Percentiles rank a stretch among this genome's conserved stretches.
Conservation (phyloP, 768 basidiomycete genomes). For the Lentinus tigrinus region DNA sequence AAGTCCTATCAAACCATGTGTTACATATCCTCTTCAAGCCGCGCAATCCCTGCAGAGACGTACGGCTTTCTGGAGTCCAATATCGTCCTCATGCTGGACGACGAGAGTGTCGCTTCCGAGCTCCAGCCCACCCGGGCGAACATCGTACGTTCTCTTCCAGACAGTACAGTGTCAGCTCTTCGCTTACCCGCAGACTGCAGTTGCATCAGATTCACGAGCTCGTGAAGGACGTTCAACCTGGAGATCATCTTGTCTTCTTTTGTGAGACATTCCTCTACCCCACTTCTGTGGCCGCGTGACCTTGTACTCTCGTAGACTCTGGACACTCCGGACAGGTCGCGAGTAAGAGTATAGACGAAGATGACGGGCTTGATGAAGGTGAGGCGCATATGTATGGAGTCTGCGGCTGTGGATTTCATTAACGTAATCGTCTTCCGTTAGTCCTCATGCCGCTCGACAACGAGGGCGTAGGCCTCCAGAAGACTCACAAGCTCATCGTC, state of each 20-base stretch:
- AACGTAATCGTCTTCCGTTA: neutral
- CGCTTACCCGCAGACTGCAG: neutral
- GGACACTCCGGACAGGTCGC: slow-evolving; percentile 22
- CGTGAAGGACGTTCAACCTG: neutral
- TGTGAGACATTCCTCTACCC: slow-evolving; percentile 5
- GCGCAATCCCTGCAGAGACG: neutral
- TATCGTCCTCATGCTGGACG: slow-evolving; percentile 19
- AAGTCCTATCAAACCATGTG: neutral
- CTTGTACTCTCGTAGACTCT: slow-evolving; percentile 10
- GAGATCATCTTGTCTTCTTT: slow-evolving; percentile 10
- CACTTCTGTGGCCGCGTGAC: neutral
- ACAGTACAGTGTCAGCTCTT: neutral
- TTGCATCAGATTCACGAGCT: neutral
- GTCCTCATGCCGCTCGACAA: slow-evolving; percentile 18
- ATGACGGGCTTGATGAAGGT: slow-evolving; percentile 28
- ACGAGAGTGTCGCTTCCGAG: neutral
- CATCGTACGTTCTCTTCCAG: slow-evolving; percentile 1
- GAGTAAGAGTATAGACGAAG: slow-evolving; percentile 9
- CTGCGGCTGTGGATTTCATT: neutral
- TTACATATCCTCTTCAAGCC: neutral
- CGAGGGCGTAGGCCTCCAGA: neutral
- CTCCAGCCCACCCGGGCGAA: slow-evolving; percentile 6
- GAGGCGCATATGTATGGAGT: neutral
- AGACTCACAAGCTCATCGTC: slow-evolving; percentile 10
- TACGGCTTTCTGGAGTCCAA: slow-evolving; percentile 10